Base-by-base conservation (phyloP, 192 early-diverging fungal species). In the Backusella parvicylindrica region DNA sequence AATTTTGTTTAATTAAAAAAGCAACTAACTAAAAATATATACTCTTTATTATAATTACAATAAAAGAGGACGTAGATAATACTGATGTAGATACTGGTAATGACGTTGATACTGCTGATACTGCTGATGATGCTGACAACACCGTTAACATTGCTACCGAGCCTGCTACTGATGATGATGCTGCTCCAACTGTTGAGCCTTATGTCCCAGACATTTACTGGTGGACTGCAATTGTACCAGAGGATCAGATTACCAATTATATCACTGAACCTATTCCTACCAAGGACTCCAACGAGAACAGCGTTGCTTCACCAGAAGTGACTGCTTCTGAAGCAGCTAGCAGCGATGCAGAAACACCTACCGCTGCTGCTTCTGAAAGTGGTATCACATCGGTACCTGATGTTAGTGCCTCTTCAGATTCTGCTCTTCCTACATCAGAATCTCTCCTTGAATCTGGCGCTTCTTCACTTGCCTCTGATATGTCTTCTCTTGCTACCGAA, bases 201-300 rank as follows among this genome's bases (percentile, higher is more conserved):
- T 37, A 43, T 41, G 28, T 66, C 8, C 64, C 68, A 18, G 40
- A 70, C 40, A 70, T 70, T 23, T 70, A 70, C 40, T 70, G 68
- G 68, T 70, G 68, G 68, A 70, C 38, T 15, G 28, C 68, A 30
- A 35, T 70, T 47, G 33, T 70, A 43, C 33, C 68, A 1, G 40
- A n/a, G 6, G 68, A 70, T 13, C 35, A 70, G 12, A 26, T 70
- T 23, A 30, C 37, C 12, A 41, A 70, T 26, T 70, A 70, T 47
- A 43, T 70, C 18, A 70, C 23, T 70, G 68, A 41, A 13, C 40
- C 68, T 47, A 6, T 66, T 18, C 33, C 64, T 35, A 66, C 64
- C 18, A 35, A 33, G 15, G 38, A 38, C 7, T 41, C 68, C 37
- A 33, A 40, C 8, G 68, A 28, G 6, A 41, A 38, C 26, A 41